These are phyloP conservation scores for Aphanomyces astaci DNA, from an alignment of 352 stramenopile species.

Conservation along the genomic window DNA sequence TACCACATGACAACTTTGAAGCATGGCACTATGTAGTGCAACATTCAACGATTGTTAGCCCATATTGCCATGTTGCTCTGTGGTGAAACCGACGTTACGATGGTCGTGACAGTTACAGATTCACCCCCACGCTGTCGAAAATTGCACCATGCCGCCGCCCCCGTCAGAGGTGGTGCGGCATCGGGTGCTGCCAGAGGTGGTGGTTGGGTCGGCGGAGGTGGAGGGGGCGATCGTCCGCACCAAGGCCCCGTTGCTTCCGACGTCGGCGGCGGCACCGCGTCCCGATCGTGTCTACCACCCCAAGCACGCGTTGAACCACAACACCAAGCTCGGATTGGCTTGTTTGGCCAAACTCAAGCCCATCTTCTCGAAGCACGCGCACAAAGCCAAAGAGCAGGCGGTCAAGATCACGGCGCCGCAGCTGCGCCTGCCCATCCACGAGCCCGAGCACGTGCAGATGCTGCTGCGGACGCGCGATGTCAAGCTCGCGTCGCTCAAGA, in stretches of 20 bases:
- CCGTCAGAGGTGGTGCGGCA: background rate
- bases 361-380: slow-evolving; percentile 21
- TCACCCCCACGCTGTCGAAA: too few relatives aligned
- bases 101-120: too few relatives aligned
- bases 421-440: background rate
- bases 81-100: too few relatives aligned
- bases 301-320: slow-evolving; percentile 15
- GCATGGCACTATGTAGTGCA: too few relatives aligned
- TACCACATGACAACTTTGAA: too few relatives aligned
- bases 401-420: background rate
- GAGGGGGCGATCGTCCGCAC: background rate
- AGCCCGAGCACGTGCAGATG: background rate
- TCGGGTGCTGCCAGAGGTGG: background rate
- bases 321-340: slow-evolving; percentile 17
- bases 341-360: slow-evolving; percentile 22
- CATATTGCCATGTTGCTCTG: too few relatives aligned
- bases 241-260: background rate
- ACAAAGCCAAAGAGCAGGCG: slow-evolving; percentile 9
- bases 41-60: too few relatives aligned
- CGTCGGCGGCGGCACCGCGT: background rate
- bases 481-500: slow-evolving; percentile 8
- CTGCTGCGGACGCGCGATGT: slow-evolving; percentile 11
- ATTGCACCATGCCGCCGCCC: background rate
- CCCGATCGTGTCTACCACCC: background rate
- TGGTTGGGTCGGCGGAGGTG: background rate